These are phyloP conservation scores for Venturia effusa DNA, from an alignment of 2,329 filamentous ascomycete species.

Conservation along the genomic window DNA sequence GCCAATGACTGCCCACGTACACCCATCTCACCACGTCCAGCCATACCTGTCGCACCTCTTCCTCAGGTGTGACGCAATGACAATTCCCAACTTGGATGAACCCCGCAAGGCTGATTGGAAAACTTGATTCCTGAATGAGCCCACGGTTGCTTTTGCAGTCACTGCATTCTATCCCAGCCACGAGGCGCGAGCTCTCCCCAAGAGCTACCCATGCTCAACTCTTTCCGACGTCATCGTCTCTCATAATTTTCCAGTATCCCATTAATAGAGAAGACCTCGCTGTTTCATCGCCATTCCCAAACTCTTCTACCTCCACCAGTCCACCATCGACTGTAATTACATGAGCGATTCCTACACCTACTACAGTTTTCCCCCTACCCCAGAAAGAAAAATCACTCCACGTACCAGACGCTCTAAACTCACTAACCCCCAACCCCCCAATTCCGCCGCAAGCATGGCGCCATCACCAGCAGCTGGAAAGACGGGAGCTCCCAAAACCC, in stretches of 20 bases:
- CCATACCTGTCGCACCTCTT: neutral
- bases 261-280: slow-evolving; percentile 5
- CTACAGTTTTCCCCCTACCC: slow-evolving; percentile 13
- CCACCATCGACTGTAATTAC: slow-evolving; percentile 9
- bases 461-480: slow-evolving; percentile 40
- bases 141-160: neutral
- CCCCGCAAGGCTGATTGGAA: slow-evolving; percentile 3
- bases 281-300: neutral
- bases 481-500: slow-evolving; percentile 37
- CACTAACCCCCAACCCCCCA: neutral
- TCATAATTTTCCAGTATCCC: neutral
- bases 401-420: neutral
- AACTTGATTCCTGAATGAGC: slow-evolving; percentile 4
- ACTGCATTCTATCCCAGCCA: neutral
- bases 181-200: slow-evolving; percentile 7
- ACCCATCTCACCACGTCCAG: neutral
- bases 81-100: neutral
- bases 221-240: slow-evolving; percentile 2
- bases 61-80: slow-evolving; percentile 6
- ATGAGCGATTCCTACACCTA: slow-evolving; percentile 13
- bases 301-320: neutral
- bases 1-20: neutral
- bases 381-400: slow-evolving; percentile 10
- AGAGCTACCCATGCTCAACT: slow-evolving; percentile 1
- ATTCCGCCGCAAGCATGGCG: slow-evolving; percentile 29